phyloP scores from a whole-genome alignment of 2,329 filamentous ascomycete species.

The Akanthomyces muscarius region DNA sequence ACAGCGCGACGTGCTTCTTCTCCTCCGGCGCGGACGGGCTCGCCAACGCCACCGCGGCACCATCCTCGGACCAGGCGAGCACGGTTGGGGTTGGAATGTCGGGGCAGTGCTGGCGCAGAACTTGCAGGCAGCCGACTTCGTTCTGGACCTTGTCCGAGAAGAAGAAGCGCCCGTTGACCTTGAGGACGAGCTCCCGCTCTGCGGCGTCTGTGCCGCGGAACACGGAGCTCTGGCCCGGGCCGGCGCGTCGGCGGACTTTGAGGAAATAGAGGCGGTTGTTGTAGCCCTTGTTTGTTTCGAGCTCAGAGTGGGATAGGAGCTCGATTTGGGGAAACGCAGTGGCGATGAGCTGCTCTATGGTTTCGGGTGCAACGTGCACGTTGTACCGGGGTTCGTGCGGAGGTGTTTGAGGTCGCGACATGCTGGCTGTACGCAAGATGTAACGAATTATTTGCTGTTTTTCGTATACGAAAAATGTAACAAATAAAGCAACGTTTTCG shows the following conservation, averaged over 20 bases:
- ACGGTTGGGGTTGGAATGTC: constrained; percentile 20
- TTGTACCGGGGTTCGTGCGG: constrained; percentile 22
- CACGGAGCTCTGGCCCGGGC: background rate
- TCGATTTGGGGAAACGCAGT: constrained; percentile 17
- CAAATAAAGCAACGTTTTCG: too few species aligned
- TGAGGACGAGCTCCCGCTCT: constrained; percentile 21
- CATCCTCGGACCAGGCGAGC: constrained; percentile 24
- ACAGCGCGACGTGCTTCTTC: background rate
- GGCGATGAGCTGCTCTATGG: constrained; percentile 18
- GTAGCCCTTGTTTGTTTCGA: constrained; percentile 21
- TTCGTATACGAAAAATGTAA: too few species aligned
- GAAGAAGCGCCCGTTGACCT: constrained; percentile 24
- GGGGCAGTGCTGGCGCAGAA: constrained; percentile 21
- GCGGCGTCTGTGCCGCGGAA: background rate
- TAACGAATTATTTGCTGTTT: too few species aligned
- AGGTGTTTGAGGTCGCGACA: constrained; percentile 21
- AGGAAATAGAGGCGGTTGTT: constrained; percentile 26
- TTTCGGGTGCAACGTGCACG: constrained; percentile 17
- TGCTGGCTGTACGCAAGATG: background rate
- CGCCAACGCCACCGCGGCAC: constrained; percentile 5
- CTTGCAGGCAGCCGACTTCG: constrained; percentile 22
- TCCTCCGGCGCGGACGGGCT: background rate
- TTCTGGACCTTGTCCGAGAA: constrained; percentile 23
- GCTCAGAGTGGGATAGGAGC: constrained; percentile 15
- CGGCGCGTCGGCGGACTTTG: constrained; percentile 10